Base-by-base conservation (phyloP, 2,329 filamentous ascomycete species). In the Fusarium pseudoanthophilum region DNA sequence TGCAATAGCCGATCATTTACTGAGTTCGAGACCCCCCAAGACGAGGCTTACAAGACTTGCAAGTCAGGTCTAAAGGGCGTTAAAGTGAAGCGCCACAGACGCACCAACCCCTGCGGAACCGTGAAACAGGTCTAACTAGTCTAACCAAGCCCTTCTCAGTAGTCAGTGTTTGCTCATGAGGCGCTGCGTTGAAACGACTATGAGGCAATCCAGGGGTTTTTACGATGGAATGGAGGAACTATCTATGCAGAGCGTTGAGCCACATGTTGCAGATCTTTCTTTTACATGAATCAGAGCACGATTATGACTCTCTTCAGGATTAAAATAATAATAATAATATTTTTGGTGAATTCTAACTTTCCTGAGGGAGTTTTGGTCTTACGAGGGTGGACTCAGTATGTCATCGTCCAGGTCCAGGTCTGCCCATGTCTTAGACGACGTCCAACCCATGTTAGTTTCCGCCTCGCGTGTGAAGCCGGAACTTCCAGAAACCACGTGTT, bases 71-170 rank as follows among this genome's bases (percentile, higher is more conserved):
- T 67, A 53, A 48, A 64, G 66, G 63, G 71, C 56, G 71, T 61
- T 72, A 62, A 72, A 69, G 67, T 59, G 39, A 63, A 52, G 63
- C 71, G 71, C 71, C 71, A 74, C 71, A 49, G 42, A 43, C 36
- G 40, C 49, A 34, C 46, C 32, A 57, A 57, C n/a, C 26, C 34
- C 39, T 39, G 66, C 46, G 52, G 66, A 65, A 40, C 66, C 65
- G 46, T 53, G 11, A 45, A 58, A 28, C 60, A 26, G 36, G 46
- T 21, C 24, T 24, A n/a, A 26, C 30, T 5, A 32, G 28, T 30
- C 28, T 30, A 34, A 7, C 18, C 28, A 24, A 26, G 15, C 34
- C 28, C 21, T 42, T 51, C 59, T 53, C 39, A 34, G 28, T 5
- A 37, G 37, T 16, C 26, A 52, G 13, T 49, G 30, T 39, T 52